A percentile compares a stretch with the other conserved stretches of the same genome.
These are phyloP conservation scores for Fistulifera pelliculosa DNA, from an alignment of 108 stramenopile genomes.

Conservation along the genomic window DNA sequence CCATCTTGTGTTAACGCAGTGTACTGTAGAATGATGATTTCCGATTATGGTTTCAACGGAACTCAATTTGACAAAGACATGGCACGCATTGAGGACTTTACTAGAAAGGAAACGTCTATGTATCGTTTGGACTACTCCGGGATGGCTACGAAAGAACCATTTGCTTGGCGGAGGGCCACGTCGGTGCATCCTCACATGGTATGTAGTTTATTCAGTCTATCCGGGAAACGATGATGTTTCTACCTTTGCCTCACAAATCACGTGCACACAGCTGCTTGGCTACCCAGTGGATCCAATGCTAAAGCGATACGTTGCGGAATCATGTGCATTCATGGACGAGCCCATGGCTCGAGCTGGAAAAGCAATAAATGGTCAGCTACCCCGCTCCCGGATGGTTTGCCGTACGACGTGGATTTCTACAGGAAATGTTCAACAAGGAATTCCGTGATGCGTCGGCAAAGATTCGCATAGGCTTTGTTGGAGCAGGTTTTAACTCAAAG, in stretches of 20 bases:
- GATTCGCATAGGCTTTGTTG: slow-evolving; percentile 61
- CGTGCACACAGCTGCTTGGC: slow-evolving; percentile 34
- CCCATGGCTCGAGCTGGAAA: slow-evolving; percentile 33
- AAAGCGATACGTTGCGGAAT: slow-evolving; percentile 67
- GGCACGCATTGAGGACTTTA: slow-evolving; percentile 37
- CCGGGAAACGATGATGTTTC: background rate
- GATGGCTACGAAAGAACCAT: slow-evolving; percentile 7
- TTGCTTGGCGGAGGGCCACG: slow-evolving; percentile 54
- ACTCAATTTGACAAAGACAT: slow-evolving; percentile 62
- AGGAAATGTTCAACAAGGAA: background rate
- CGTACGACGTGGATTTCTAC: slow-evolving; percentile 39
- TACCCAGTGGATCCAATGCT: slow-evolving; percentile 57
- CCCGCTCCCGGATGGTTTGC: slow-evolving; percentile 50
- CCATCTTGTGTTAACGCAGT: slow-evolving; percentile 68
- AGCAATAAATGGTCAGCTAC: slow-evolving; percentile 15
- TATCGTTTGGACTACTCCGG: slow-evolving; percentile 14
- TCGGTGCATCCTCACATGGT: slow-evolving; percentile 53
- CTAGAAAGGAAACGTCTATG: slow-evolving; percentile 32
- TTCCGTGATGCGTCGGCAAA: slow-evolving; percentile 27
- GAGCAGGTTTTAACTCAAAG: slow-evolving; percentile 76
- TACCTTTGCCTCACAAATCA: too few species aligned
- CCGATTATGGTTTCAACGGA: slow-evolving; percentile 74
- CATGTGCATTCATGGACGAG: slow-evolving; percentile 66
- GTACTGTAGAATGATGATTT: slow-evolving; percentile 61
- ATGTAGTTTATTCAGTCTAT: too few species aligned